Base-by-base conservation (phyloP, 345 rosid genomes). In the Garcia nutans region DNA sequence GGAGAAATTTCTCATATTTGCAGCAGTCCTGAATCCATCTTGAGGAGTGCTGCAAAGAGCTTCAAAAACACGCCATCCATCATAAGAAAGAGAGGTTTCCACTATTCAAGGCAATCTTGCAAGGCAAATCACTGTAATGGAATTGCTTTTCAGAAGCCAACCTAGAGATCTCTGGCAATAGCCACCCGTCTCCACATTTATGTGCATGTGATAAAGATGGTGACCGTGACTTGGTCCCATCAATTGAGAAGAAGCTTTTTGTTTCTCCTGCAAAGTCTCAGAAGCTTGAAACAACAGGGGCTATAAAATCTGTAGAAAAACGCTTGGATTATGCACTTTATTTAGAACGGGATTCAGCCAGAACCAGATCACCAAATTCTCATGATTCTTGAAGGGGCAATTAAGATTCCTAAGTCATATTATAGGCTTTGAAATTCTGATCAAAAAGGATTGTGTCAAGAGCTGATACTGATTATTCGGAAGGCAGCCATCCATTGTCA, bases 301-400 rank as follows among this genome's bases (percentile, higher is more conserved):
- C 26, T 22, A 55, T 12, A n/a, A 56, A 54, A 44, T 60, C 69
- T 26, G 52, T 70, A 22, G 76, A 49, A 70, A 79, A 65, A 57
- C 20, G 68, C 80, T 62, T 79, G 70, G 64, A 73, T 59, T 15
- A 17, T 76, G 82, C 77, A 26, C 72, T 75, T 73, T 31, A 73
- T 26, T 31, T 8, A 15, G 56, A 72, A 58, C 15, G 55, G 13
- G 52, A 72, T 23, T 23, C 65, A 22, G 8, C 33, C 33, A 72
- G 28, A 1, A 7, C 3, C n/a, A 57, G 8, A 52, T 5, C 62
- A 26, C 17, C 13, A 13, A 13, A 9, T 42, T 1, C 11, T n/a
- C 52, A 20, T 45, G 1, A 2, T 0, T 45, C 17, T 23, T 22
- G 19, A 10, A 12, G 23, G 3, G 26, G 41, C 17, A 41, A 22